Evolutionary conservation across 148 eudicot genomes (phyloP).

Genomic region (Rhododendron mucronatum): DNA sequence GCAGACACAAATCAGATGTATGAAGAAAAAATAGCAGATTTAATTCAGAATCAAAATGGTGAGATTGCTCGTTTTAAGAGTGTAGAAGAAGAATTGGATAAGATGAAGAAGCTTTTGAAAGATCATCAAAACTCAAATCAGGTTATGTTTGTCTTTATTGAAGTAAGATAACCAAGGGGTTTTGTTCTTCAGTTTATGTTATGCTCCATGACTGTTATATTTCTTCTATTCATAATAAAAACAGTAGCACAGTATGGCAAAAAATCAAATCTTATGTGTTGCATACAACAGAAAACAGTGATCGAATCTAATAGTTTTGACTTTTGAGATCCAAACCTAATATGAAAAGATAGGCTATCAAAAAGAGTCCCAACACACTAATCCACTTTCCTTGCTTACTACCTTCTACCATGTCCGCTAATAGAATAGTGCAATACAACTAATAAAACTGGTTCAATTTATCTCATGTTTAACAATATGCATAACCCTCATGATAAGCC

Average conservation of each 20-base stretch:
- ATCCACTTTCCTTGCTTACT: background rate
- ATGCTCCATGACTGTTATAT: background rate
- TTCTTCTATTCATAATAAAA: background rate
- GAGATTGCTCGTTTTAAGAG: slow-evolving; percentile 37
- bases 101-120: slow-evolving; percentile 5
- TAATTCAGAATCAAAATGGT: slow-evolving; percentile 47
- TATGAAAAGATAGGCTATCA: background rate
- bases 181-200: background rate
- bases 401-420: background rate
- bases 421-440: background rate
- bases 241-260: background rate
- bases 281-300: background rate
- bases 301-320: background rate
- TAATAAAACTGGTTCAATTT: background rate
- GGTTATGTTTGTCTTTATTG: slow-evolving; percentile 8
- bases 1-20: slow-evolving; percentile 67
- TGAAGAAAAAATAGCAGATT: slow-evolving; percentile 53
- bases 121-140: slow-evolving; percentile 21
- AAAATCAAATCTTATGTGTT: background rate
- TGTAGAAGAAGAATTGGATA: slow-evolving; percentile 45
- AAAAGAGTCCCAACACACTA: background rate
- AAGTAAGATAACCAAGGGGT: background rate
- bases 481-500: background rate
- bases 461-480: background rate
- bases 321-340: background rate